phyloP scores from a whole-genome alignment of 2,329 filamentous ascomycete species.

The Fusarium drepaniforme region DNA sequence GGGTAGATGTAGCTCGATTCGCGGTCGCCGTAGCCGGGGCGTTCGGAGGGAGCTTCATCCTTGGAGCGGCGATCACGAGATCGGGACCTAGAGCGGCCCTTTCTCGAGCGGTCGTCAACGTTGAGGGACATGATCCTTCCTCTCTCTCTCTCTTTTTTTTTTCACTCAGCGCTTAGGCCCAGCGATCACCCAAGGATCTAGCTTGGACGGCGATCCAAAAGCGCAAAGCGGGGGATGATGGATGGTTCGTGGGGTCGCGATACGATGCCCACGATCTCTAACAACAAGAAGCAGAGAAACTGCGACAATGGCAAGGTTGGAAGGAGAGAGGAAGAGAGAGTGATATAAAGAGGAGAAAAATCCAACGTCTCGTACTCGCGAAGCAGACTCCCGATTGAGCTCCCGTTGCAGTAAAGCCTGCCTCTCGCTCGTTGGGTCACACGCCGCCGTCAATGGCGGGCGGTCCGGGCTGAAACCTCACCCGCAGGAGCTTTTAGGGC shows the following conservation, averaged over 20 bases:
- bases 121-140: conserved; percentile 62
- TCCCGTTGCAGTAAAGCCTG: conserved; percentile 2
- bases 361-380: conserved; percentile 5
- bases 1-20: conserved; percentile 58
- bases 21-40: conserved; percentile 52
- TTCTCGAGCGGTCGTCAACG: conserved; percentile 58
- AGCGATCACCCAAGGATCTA: conserved; percentile 14
- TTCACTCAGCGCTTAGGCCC: conserved; percentile 10
- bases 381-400: conserved; percentile 21
- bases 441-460: conserved; percentile 28
- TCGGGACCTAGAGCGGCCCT: conserved; percentile 62
- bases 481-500: conserved; percentile 34
- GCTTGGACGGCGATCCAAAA: conserved; percentile 4
- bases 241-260: conserved; percentile 13
- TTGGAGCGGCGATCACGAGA: conserved; percentile 52
- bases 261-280: neutral
- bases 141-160: neutral
- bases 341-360: conserved; percentile 11
- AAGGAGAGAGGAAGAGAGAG: neutral
- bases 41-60: conserved; percentile 47
- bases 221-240: conserved; percentile 19
- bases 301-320: neutral
- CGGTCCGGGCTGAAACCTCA: conserved; percentile 42
- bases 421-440: conserved; percentile 1
- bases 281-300: neutral